phyloP scores from a whole-genome alignment of 106 monocot genomes.

The Alisma plantagoaquatica region DNA sequence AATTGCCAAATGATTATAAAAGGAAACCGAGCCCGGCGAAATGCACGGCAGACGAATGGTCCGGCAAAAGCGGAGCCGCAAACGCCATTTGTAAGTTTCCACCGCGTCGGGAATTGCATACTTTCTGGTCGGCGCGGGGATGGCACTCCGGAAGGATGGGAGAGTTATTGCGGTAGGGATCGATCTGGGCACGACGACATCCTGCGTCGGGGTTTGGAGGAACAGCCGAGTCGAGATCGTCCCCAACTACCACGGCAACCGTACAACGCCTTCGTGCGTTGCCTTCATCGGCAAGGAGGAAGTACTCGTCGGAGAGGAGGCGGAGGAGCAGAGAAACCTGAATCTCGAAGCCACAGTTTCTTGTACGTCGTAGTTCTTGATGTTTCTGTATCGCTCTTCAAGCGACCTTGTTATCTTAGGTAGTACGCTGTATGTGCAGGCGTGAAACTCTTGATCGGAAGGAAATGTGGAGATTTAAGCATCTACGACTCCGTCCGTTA shows the following conservation, averaged over 20 bases:
- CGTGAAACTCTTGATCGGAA: conserved; percentile 45
- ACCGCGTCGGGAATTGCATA: too few relatives aligned
- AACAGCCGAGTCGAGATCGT: too few relatives aligned
- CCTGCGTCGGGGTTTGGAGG: too few relatives aligned
- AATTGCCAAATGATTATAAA: too few relatives aligned
- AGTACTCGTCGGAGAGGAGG: not conserved
- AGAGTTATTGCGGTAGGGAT: too few relatives aligned
- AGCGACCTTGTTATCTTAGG: not conserved
- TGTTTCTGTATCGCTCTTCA: not conserved
- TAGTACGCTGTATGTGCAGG: conserved; percentile 9
- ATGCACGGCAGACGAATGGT: too few relatives aligned
- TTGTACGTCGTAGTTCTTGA: not conserved
- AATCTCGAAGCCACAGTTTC: not conserved
- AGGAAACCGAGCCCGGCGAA: too few relatives aligned
- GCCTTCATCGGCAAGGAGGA: not conserved
- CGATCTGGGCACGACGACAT: too few relatives aligned
- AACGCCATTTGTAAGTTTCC: too few relatives aligned
- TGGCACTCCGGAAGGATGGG: too few relatives aligned
- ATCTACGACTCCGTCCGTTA: conserved; percentile 34
- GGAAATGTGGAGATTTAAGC: conserved; percentile 24
- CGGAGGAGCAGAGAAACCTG: not conserved
- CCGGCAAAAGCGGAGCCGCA: too few relatives aligned
- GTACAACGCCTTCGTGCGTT: not conserved
- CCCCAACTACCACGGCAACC: not conserved
- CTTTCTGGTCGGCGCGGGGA: too few relatives aligned